Evolutionary conservation across 495 filamentous ascomycete species (phyloP), one percentile per base, ranked within the genome.

Genomic region (Neurospora sublineolata): DNA sequence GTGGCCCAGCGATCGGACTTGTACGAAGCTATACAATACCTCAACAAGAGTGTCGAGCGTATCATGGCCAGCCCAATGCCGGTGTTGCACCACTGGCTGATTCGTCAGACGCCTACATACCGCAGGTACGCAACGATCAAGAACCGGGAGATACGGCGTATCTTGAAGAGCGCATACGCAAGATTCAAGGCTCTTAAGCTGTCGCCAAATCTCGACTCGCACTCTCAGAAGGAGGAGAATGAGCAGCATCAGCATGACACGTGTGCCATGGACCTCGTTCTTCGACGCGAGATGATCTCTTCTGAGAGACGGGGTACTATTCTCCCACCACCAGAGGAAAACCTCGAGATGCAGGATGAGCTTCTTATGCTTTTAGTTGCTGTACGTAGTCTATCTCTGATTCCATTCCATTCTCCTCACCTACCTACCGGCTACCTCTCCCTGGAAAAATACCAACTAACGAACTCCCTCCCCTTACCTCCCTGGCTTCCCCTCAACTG

Each of bases 201-300:
- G 3, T 79, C 75, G 52, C 52, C 77, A 42, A 70, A 68, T 18
- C 44, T 72, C n/a, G 68, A 76, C 8, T 37, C 71, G 8, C 73
- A 68, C 8, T 37, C 41, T 6, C 69, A 72, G 7, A 76, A 78
- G 10, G 58, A 60, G 10, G 12, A 4, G 38, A 14, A 39, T 39
- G 38, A 39, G 38, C 38, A 39, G 38, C 38, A 77, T 77, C 18
- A 71, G 76, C 36, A 12, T 70, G 78, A 81, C 37, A 79, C 74
- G 4, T 83, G 77, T 68, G 78, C 76, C 37, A 78, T 83, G 77
- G 80, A 82, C 41, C 75, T 82, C 3, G 73, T 82, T 5, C 76
- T 83, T 1, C 74, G 78, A 6, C 76, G 78, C 4, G 74, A 80
- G 69, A 64, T 77, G 42, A 68, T 79, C 5, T 74, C 73, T 1